These are phyloP conservation scores for Ceratocystiopsis brevicomis DNA, from an alignment of 2,329 filamentous ascomycete species.

Conservation along the genomic window DNA sequence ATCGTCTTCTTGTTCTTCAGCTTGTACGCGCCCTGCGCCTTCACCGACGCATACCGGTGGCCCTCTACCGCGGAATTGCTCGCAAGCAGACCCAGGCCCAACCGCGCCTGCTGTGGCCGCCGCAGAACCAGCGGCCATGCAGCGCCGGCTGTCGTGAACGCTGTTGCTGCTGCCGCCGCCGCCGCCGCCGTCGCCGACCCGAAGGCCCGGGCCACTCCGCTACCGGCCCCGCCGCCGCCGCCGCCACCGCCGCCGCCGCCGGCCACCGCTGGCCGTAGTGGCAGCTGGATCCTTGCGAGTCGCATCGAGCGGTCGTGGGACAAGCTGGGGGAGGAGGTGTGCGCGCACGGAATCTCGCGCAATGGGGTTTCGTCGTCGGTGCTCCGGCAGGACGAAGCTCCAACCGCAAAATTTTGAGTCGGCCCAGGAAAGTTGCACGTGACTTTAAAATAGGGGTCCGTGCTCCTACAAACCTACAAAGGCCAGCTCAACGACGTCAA, in stretches of 20 bases:
- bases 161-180: neutral
- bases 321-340: too few relatives aligned
- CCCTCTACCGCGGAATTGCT: slow-evolving; percentile 27
- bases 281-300: slow-evolving; percentile 27
- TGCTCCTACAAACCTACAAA: too few relatives aligned
- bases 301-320: slow-evolving; percentile 20
- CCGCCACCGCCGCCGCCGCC: neutral
- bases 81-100: slow-evolving; percentile 5
- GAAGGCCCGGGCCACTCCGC: too few relatives aligned
- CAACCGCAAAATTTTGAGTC: neutral
- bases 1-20: slow-evolving; percentile 38
- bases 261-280: slow-evolving; percentile 21
- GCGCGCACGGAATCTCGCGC: neutral
- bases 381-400: neutral
- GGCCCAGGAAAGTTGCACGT: neutral
- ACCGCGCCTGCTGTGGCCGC: neutral
- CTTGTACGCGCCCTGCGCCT: slow-evolving; percentile 51
- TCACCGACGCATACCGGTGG: slow-evolving; percentile 37
- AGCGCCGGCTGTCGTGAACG: too few relatives aligned
- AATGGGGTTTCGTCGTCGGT: neutral
- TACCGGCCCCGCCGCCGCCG: too few relatives aligned
- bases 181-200: neutral
- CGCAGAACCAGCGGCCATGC: neutral
- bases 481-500: too few relatives aligned
- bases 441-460: neutral